Base-by-base conservation (phyloP, 2,329 filamentous ascomycete species). In the Fusarium hostae region DNA sequence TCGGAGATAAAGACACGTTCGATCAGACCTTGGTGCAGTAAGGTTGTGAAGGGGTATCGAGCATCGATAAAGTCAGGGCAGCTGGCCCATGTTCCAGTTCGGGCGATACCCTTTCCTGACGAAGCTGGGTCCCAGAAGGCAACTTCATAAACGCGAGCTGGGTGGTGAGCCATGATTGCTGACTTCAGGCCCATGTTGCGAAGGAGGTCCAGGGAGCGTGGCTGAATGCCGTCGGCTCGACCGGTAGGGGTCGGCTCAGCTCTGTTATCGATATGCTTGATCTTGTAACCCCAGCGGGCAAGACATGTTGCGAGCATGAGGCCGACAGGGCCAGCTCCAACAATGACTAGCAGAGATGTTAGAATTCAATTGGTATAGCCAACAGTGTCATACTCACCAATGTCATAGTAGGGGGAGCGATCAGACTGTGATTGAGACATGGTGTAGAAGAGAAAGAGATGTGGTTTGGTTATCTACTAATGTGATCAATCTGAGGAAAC, bases 211-310 rank as follows among this genome's bases (percentile, higher is more conserved):
- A 97, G 86, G 1, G 94, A 97, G 41, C 95, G 91, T 40, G 94
- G 94, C 83, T 97, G 94, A 63, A 98, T 97, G 69, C 94, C 94
- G 82, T 97, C 94, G 61, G 94, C 95, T 71, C 94, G 92, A 58
- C 94, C 94, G 24, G 94, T 97, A 5, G 89, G 78, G 16, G 94
- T 97, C 20, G 94, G 94, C 77, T 95, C 92, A 4, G 94, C 86
- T 65, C 94, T 88, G 82, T 97, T 97, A 83, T 97, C 95, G 78
- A 97, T 94, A 82, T 97, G 94, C 85, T 95, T 97, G 81, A 98
- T 94, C 81, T 90, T 94, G 86, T 97, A 98, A 24, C 95, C 95
- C 94, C 94, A 97, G 84, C 94, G 88, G 67, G 94, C 93, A 68
- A 98, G 88, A 79, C 93, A 95, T 34, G 94, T 94, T 12, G 94